phyloP scores from a whole-genome alignment of 1,284 basidiomycete species.

The Tilletia indica region DNA sequence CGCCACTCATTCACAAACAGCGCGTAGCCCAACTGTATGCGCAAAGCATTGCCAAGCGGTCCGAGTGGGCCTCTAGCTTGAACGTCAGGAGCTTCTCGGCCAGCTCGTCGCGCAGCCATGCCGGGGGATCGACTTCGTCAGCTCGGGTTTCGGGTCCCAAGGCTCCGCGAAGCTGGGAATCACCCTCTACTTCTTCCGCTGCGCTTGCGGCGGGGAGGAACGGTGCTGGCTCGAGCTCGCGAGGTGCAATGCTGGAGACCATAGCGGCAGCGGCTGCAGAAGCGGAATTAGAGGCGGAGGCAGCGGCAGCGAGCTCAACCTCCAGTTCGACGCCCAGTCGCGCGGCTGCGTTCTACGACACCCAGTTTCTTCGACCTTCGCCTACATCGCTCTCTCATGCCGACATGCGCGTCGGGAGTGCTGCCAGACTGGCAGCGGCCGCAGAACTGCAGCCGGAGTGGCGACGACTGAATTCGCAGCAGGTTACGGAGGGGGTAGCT shows the following conservation, averaged over 20 bases:
- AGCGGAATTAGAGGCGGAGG: neutral
- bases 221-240: neutral
- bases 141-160: neutral
- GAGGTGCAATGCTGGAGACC: neutral
- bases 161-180: conserved; percentile 1
- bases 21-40: conserved; percentile 1
- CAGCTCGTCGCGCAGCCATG: neutral
- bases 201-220: neutral
- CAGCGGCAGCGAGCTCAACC: neutral
- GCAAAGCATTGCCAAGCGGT: conserved; percentile 7
- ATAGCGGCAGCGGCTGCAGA: conserved; percentile 2
- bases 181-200: neutral
- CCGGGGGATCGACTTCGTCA: neutral
- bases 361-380: conserved; percentile 12
- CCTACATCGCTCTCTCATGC: neutral
- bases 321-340: conserved; percentile 6
- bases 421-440: neutral
- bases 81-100: conserved; percentile 1
- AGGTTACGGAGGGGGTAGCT: neutral
- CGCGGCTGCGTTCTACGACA: neutral
- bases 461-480: neutral
- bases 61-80: conserved; percentile 9
- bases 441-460: conserved; percentile 1
- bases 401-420: neutral
- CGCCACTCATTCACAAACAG: conserved; percentile 2